Base-by-base conservation (phyloP, 2,329 filamentous ascomycete genomes). In the Hypoxylon sp. region DNA sequence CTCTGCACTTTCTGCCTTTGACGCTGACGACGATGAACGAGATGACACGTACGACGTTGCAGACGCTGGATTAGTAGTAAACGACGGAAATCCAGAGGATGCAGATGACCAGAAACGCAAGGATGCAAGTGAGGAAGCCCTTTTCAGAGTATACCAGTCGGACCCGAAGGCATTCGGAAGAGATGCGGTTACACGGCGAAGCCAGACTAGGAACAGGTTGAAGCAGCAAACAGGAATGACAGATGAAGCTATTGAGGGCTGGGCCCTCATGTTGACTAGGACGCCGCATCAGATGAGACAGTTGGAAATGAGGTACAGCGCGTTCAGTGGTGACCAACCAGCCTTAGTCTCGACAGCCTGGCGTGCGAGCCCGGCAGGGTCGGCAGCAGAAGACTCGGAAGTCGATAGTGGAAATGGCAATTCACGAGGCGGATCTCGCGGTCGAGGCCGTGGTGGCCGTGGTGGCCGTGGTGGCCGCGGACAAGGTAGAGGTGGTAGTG, bases 31-130 rank as follows among this genome's bases (percentile, higher is more conserved):
- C 72, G 96, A 99, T 78, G 96, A 99, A 81, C 89, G 94, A 37
- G 96, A 99, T 79, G 96, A 99, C 78, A 98, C 95, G 0, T 99
- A 99, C 77, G 96, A 99, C 75, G 89, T 91, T 1, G 93, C 90
- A 54, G 96, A 98, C 76, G 94, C 98, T 1, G 96, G 96, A 37
- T 94, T 95, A 22, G 93, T 92, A 0, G 90, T 98, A 2, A 94
- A 97, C 73, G 84, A 86, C 17, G 84, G 87, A 5, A 85, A 88
- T n/a, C 84, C 86, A 37, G 87, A 88, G 56, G 85, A 87, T 64
- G 81, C 81, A 0, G 83, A 86, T 63, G 83, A 80, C 13, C 76
- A 78, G 42, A 78, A 78, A 44, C 74, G 76, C 5, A 81, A 79
- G 39, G 85, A 88, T 33, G 83, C 81, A 58, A 87, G 88, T 69